A percentile compares a stretch with the other conserved stretches of the same genome.
These are phyloP conservation scores for Begonia loranthoides DNA, from an alignment of 306 rosid genomes.

Conservation along the genomic window DNA sequence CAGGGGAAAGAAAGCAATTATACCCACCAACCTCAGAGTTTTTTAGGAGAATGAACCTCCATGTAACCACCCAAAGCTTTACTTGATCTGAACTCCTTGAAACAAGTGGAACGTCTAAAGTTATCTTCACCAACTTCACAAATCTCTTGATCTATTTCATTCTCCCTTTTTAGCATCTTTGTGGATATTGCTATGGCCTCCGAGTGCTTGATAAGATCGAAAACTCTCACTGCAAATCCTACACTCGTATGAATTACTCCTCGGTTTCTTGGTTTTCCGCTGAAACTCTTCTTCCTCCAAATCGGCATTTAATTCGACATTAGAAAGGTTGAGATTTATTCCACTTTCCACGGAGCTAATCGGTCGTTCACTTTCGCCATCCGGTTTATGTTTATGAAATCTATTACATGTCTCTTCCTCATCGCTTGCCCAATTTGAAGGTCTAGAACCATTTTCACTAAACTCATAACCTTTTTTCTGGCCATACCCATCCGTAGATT, in stretches of 20 bases:
- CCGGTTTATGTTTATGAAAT: no score
- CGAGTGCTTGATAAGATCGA: slow-evolving; percentile 1
- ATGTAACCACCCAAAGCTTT: background rate
- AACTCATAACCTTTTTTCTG: no score
- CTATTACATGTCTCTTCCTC: no score
- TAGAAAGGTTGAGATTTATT: no score
- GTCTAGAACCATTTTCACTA: no score
- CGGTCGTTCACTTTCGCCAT: no score
- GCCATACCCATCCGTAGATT: background rate
- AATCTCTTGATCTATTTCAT: background rate
- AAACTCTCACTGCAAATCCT: background rate
- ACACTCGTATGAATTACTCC: background rate
- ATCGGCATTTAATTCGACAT: no score
- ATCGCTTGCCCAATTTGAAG: no score
- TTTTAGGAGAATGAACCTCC: background rate
- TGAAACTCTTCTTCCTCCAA: no score
- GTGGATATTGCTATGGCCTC: background rate
- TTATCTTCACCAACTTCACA: background rate
- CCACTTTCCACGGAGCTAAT: no score
- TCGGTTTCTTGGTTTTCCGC: background rate
- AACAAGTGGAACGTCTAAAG: background rate
- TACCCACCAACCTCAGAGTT: no score
- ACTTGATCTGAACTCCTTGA: background rate
- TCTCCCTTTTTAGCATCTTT: background rate
- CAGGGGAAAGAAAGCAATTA: no score